phyloP scores from a whole-genome alignment of 768 basidiomycete genomes.

The Coprinopsis strossmayeri region DNA sequence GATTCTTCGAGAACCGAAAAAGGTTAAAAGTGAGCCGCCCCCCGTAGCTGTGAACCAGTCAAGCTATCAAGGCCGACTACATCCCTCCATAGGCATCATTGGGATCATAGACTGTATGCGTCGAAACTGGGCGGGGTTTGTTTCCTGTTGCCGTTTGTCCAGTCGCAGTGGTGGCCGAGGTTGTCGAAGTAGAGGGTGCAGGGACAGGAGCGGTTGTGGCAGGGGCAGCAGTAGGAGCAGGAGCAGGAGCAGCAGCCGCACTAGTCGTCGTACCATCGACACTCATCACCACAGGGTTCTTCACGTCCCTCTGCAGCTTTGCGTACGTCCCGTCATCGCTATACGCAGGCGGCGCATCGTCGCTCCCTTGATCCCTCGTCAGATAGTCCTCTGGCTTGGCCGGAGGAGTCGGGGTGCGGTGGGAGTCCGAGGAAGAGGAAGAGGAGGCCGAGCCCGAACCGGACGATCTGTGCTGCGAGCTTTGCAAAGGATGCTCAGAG shows the following conservation, averaged over 20 bases:
- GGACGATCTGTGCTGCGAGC: no score
- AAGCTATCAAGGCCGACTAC: no score
- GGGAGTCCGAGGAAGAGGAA: constrained; percentile 1
- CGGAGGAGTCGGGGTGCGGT: constrained; percentile 1
- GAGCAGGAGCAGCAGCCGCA: not conserved
- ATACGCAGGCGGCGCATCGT: constrained; percentile 21
- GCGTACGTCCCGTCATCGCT: constrained; percentile 14
- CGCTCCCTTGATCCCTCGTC: constrained; percentile 3
- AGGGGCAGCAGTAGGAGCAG: not conserved
- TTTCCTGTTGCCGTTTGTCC: not conserved
- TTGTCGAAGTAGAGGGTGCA: constrained; percentile 1
- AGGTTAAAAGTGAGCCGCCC: no score
- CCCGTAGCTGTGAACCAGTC: no score
- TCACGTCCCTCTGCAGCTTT: constrained; percentile 17
- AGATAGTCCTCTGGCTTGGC: constrained; percentile 1
- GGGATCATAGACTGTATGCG: constrained; percentile 13
- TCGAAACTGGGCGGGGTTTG: constrained; percentile 4
- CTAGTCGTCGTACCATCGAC: not conserved
- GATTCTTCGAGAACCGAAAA: no score
- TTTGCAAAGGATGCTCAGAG: no score
- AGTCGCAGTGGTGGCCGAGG: constrained; percentile 9
- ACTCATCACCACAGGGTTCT: constrained; percentile 12
- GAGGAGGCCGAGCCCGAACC: not conserved
- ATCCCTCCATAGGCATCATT: constrained; percentile 13
- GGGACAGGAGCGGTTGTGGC: not conserved